phyloP scores from a whole-genome alignment of 2,329 filamentous ascomycete genomes.

The Teratosphaeria nubilosa region DNA sequence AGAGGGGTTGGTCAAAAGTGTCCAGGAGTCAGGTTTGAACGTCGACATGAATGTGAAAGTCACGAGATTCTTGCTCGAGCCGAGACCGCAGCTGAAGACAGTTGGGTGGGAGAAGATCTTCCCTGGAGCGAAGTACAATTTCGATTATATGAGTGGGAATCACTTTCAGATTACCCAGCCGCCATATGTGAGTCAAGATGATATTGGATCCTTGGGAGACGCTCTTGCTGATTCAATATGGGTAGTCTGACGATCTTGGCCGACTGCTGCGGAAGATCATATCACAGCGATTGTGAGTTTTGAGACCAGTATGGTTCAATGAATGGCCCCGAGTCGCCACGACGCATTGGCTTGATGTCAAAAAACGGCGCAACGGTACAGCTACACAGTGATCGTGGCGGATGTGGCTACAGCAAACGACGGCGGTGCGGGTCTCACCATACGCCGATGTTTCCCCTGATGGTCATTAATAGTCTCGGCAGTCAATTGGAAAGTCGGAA shows the following conservation, averaged over 20 bases:
- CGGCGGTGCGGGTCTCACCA: too few species aligned
- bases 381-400: too few species aligned
- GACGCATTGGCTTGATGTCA: too few species aligned
- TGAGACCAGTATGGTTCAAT: background rate
- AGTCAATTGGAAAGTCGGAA: too few species aligned
- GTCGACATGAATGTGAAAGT: constrained; percentile 22
- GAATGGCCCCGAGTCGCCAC: too few species aligned
- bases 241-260: constrained; percentile 6
- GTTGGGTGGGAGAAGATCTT: constrained; percentile 22
- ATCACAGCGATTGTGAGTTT: background rate
- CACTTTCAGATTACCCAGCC: constrained; percentile 24
- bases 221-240: background rate
- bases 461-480: too few species aligned
- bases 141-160: constrained; percentile 23
- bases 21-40: constrained; percentile 18
- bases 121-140: constrained; percentile 17
- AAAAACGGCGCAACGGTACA: too few species aligned
- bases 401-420: too few species aligned
- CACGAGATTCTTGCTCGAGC: constrained; percentile 22
- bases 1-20: constrained; percentile 20
- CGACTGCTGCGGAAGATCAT: constrained; percentile 4
- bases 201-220: background rate
- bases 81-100: constrained; percentile 16
- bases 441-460: too few species aligned
- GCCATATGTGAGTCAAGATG: constrained; percentile 15